These are phyloP conservation scores for Decorospora gaudefroyi DNA, from an alignment of 2,329 filamentous ascomycete genomes.

Conservation along the genomic window DNA sequence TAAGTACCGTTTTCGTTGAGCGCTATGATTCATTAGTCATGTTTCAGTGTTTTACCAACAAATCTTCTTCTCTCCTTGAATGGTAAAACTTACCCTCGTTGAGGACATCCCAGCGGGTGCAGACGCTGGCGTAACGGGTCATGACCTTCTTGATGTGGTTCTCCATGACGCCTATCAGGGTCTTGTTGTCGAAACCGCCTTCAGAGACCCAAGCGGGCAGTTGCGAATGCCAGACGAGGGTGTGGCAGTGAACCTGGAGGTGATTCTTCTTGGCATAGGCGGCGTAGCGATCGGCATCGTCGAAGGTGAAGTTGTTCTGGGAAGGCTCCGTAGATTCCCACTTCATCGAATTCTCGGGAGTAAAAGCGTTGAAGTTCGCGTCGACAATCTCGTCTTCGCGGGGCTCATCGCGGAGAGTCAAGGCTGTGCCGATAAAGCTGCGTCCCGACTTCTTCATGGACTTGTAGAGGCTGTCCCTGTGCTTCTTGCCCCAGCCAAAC, in stretches of 20 bases:
- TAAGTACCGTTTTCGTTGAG: slow-evolving; percentile 51
- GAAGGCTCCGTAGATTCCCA: slow-evolving; percentile 48
- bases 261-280: slow-evolving; percentile 45
- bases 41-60: too few species aligned
- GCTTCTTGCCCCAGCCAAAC: slow-evolving; percentile 5
- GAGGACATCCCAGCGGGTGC: slow-evolving; percentile 49
- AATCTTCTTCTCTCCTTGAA: too few species aligned
- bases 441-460: slow-evolving; percentile 29
- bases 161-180: slow-evolving; percentile 49
- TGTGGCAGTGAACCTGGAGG: slow-evolving; percentile 48
- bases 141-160: slow-evolving; percentile 50
- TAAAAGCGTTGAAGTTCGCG: slow-evolving; percentile 40
- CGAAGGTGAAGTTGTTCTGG: slow-evolving; percentile 47
- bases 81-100: slow-evolving; percentile 44
- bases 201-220: slow-evolving; percentile 48
- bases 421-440: slow-evolving; percentile 33
- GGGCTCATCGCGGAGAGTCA: slow-evolving; percentile 34
- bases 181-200: slow-evolving; percentile 48
- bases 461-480: slow-evolving; percentile 32
- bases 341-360: slow-evolving; percentile 34
- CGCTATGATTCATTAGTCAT: too few species aligned
- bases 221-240: slow-evolving; percentile 50
- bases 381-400: slow-evolving; percentile 32
- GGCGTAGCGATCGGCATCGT: slow-evolving; percentile 43
- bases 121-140: slow-evolving; percentile 47